Conservation (phyloP, 768 basidiomycete species). For the Macrolepiota albuminosa region DNA sequence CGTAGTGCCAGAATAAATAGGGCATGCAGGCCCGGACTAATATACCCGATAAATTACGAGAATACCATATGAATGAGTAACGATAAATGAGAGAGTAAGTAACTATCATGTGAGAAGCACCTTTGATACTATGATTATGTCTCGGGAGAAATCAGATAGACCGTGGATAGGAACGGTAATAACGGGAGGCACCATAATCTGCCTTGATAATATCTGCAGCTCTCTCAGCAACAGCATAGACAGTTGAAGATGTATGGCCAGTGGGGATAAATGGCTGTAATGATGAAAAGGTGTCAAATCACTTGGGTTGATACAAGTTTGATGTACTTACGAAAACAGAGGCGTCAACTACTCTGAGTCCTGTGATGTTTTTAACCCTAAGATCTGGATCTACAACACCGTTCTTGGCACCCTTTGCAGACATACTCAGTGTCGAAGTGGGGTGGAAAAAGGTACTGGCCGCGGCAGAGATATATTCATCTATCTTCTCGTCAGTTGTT, state of each 20-base stretch:
- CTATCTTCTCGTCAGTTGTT: constrained; percentile 18
- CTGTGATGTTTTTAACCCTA: constrained; percentile 22
- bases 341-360: constrained; percentile 30
- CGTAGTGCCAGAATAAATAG: no score
- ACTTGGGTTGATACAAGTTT: neutral
- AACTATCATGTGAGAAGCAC: no score
- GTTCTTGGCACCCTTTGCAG: constrained; percentile 14
- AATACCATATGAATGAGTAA: neutral
- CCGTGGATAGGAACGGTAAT: neutral
- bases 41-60: no score
- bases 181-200: neutral
- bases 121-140: no score
- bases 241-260: constrained; percentile 16
- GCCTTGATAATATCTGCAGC: constrained; percentile 21
- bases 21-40: no score
- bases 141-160: neutral
- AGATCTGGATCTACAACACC: constrained; percentile 30
- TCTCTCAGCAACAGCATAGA: constrained; percentile 19
- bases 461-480: constrained; percentile 23
- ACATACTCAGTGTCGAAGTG: constrained; percentile 24
- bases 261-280: constrained; percentile 18
- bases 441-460: constrained; percentile 7
- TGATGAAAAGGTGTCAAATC: neutral
- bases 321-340: constrained; percentile 17
- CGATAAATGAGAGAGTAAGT: no score